phyloP scores from a whole-genome alignment of 306 rosid species.

The Cicer chorassanicum region DNA sequence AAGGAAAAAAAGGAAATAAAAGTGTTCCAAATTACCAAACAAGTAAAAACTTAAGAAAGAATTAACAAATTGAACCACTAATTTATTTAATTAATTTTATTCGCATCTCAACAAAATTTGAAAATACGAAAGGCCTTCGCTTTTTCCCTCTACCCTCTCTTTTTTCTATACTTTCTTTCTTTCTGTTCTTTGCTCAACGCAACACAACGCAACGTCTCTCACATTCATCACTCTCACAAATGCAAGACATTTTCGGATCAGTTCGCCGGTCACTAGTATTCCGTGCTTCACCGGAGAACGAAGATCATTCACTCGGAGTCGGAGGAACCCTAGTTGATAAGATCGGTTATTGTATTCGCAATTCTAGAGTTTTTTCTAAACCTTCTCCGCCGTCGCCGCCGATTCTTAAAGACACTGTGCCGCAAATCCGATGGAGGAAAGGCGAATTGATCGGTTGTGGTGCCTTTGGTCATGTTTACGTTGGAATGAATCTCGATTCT shows the following conservation, averaged over 20 bases:
- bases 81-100: not conserved
- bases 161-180: slow-evolving; percentile 27
- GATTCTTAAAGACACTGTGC: slow-evolving; percentile 53
- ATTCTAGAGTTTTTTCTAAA: slow-evolving; percentile 84
- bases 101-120: slow-evolving; percentile 46
- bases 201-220: slow-evolving; percentile 44
- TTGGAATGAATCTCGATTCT: slow-evolving; percentile 99
- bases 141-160: slow-evolving; percentile 50
- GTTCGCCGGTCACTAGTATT: slow-evolving; percentile 97
- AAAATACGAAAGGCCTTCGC: slow-evolving; percentile 60
- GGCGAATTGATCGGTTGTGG: slow-evolving; percentile 99
- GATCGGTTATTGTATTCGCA: slow-evolving; percentile 75
- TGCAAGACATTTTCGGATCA: slow-evolving; percentile 96
- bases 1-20: slow-evolving; percentile 33
- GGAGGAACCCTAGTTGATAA: slow-evolving; percentile 80
- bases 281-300: slow-evolving; percentile 71
- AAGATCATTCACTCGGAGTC: slow-evolving; percentile 60
- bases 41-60: not conserved
- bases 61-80: slow-evolving; percentile 38
- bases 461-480: slow-evolving; percentile 97
- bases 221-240: slow-evolving; percentile 37
- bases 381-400: slow-evolving; percentile 58
- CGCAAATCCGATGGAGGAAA: slow-evolving; percentile 96
- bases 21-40: not conserved
- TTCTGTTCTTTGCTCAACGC: slow-evolving; percentile 31